A percentile compares a stretch with the other conserved stretches of the same genome.
Evolutionary conservation across 768 basidiomycete species (phyloP).

Genomic region (Podaxis pistillaris): DNA sequence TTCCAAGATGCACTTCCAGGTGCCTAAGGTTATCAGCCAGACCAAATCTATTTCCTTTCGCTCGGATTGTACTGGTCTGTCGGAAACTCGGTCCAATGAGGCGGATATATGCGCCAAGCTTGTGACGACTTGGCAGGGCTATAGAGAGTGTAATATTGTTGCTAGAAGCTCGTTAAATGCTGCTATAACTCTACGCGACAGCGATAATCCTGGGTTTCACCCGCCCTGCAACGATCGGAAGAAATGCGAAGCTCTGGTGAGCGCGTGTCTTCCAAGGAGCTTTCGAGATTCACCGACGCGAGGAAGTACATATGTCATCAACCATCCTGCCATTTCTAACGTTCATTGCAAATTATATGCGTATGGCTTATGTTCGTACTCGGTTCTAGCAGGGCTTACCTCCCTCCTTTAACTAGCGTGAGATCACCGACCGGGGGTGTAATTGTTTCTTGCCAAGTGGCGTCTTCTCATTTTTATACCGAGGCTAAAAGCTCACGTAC

Average conservation of each 20-base stretch:
- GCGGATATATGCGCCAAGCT: conserved; percentile 70
- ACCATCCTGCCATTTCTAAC: conserved; percentile 62
- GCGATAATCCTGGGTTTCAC: conserved; percentile 60
- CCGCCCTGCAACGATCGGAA: conserved; percentile 66
- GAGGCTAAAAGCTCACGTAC: background rate
- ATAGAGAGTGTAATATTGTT: conserved; percentile 55
- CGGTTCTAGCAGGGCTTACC: background rate
- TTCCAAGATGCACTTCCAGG: background rate
- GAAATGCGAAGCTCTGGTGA: conserved; percentile 69
- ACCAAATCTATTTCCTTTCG: background rate
- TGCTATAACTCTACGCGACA: conserved; percentile 24
- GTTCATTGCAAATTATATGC: conserved; percentile 81
- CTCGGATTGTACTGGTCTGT: background rate
- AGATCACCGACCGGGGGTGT: conserved; percentile 68
- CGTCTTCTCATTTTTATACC: background rate
- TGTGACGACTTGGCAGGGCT: conserved; percentile 56
- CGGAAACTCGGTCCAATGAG: background rate
- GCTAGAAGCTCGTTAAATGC: background rate
- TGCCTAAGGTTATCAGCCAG: background rate
- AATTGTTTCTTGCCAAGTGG: conserved; percentile 78
- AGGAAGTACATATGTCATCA: conserved; percentile 58
- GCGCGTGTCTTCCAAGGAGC: background rate
- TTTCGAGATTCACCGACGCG: background rate
- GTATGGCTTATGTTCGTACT: conserved; percentile 35
- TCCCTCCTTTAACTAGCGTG: conserved; percentile 42